A percentile compares a stretch with the other conserved stretches of the same genome.
phyloP scores from a whole-genome alignment of 139 green algal genomes.

The Bryopsis sp. region DNA sequence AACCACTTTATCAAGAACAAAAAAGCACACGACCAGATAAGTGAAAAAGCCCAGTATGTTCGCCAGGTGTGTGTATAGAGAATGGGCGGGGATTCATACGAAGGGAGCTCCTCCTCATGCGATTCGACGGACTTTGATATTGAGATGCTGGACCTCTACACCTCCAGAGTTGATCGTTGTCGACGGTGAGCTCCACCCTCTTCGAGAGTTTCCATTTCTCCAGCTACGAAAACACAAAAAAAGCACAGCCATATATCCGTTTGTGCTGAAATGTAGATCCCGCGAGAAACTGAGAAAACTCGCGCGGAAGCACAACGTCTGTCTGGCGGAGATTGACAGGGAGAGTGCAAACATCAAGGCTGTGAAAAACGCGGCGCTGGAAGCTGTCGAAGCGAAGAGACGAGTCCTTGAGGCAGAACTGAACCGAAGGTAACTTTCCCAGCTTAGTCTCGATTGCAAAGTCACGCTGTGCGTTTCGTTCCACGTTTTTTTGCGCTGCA shows the following conservation, averaged over 20 bases:
- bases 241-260: background rate
- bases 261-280: background rate
- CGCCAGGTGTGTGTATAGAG: too few relatives aligned
- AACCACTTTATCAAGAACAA: too few relatives aligned
- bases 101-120: too few relatives aligned
- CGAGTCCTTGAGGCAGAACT: background rate
- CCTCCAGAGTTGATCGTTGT: background rate
- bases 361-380: slow-evolving; percentile 1
- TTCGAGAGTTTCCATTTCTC: background rate
- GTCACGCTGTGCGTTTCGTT: too few relatives aligned
- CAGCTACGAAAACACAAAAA: background rate
- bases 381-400: background rate
- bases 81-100: too few relatives aligned
- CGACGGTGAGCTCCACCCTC: background rate
- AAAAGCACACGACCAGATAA: too few relatives aligned
- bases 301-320: background rate
- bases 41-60: too few relatives aligned
- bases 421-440: background rate
- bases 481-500: too few relatives aligned
- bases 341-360: background rate
- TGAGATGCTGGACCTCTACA: background rate
- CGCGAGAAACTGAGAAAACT: background rate
- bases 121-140: background rate
- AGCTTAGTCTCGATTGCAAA: too few relatives aligned
- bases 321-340: background rate